Conservation (phyloP, 2,329 filamentous ascomycete genomes). For the Coleophoma cylindrospora region DNA sequence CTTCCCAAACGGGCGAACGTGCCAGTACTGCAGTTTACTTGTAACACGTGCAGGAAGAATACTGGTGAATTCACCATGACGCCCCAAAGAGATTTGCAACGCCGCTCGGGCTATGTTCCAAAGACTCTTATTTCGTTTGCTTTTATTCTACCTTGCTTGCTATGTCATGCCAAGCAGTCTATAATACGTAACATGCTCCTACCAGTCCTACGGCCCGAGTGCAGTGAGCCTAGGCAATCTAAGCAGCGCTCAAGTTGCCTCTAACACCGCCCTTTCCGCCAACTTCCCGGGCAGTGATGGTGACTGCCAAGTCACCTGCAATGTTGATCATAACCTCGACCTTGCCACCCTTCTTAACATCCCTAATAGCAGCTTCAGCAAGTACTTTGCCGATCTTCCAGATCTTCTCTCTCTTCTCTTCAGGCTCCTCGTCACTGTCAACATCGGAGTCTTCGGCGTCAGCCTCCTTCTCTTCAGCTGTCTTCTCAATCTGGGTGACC, state of each 20-base stretch:
- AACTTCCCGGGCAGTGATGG: constrained; percentile 77
- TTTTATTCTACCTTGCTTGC: background rate
- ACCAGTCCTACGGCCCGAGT: too few species aligned
- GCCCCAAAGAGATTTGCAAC: too few species aligned
- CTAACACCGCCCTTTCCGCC: constrained; percentile 41
- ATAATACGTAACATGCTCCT: too few species aligned
- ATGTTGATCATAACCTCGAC: constrained; percentile 94
- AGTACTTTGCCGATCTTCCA: constrained; percentile 84
- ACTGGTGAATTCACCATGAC: too few species aligned
- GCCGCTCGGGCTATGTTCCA: too few species aligned
- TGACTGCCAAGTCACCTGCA: constrained; percentile 71
- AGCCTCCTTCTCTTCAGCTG: constrained; percentile 51
- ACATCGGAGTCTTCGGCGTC: constrained; percentile 54
- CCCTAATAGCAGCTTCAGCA: constrained; percentile 80
- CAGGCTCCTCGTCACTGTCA: constrained; percentile 69
- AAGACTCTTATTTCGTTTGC: background rate
- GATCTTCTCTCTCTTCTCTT: constrained; percentile 83
- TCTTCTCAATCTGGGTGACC: constrained; percentile 80
- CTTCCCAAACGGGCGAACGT: too few species aligned
- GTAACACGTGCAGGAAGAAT: too few species aligned
- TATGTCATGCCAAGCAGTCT: background rate
- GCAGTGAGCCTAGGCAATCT: background rate
- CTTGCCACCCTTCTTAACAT: constrained; percentile 81
- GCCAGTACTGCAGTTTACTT: too few species aligned
- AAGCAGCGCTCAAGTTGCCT: constrained; percentile 21